Percentiles rank a stretch among this genome's conserved stretches.
Evolutionary conservation across 768 basidiomycete species (phyloP).

Genomic region (Agrocybe pediades): DNA sequence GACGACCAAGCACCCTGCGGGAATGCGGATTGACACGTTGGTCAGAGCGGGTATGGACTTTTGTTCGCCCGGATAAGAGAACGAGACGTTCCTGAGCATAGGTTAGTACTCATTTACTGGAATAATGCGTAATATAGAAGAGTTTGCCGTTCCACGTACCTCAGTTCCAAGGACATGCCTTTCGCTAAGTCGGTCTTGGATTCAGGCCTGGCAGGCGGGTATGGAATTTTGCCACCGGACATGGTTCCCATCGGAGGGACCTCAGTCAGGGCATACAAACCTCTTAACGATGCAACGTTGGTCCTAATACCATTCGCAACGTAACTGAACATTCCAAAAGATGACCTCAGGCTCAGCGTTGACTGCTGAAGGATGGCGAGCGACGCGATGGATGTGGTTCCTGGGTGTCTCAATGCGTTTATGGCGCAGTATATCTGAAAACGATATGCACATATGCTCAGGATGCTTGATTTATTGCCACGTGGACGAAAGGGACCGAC

Average conservation of each 20-base stretch:
- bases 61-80: constrained; percentile 51
- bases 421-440: constrained; percentile 38
- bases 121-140: neutral
- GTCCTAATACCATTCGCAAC: constrained; percentile 20
- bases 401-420: constrained; percentile 31
- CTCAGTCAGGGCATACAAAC: constrained; percentile 27
- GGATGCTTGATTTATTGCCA: too few relatives aligned
- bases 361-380: constrained; percentile 43
- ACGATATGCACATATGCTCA: too few relatives aligned
- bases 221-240: constrained; percentile 24
- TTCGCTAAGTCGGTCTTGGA: neutral
- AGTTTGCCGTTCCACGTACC: neutral
- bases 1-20: constrained; percentile 50
- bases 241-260: constrained; percentile 21
- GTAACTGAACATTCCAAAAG: constrained; percentile 21
- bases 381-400: constrained; percentile 36
- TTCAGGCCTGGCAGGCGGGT: constrained; percentile 20
- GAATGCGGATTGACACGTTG: constrained; percentile 43
- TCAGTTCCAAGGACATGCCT: constrained; percentile 9
- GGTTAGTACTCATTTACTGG: neutral
- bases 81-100: constrained; percentile 46
- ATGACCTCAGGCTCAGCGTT: constrained; percentile 26
- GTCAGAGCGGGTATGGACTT: constrained; percentile 34
- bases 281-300: constrained; percentile 28
- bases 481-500: neutral